Evolutionary conservation across 169 alveolate genomes (phyloP), one percentile per base, ranked within the genome.

Genomic region (Cryptosporidium meleagridis): DNA sequence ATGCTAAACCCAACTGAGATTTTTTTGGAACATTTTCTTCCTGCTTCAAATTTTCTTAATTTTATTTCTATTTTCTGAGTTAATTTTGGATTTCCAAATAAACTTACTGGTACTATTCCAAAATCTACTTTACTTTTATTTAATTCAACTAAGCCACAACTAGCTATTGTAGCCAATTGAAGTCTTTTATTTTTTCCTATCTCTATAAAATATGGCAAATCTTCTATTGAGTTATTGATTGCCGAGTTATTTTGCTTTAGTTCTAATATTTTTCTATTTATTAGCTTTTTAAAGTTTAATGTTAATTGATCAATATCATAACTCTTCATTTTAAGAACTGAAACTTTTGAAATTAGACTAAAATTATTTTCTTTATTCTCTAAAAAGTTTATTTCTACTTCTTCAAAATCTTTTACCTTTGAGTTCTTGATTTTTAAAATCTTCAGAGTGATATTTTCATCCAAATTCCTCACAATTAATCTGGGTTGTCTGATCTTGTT

Each of bases 101-200:
- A 29, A 23, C 69, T 59, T 44, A 45, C 75, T 51, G 89, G 89
- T n/a, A 80, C 59, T 45, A 41, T 80, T 12, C 75, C 89, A 65
- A 80, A 80, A 37, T 80, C 68, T 8, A 80, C 4, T 37, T 62
- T 37, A 2, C 44, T 39, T 29, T 62, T 59, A 7, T n/a, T 29
- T 9, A 80, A 10, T 31, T 80, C 37, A 10, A 80, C 35, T 44
- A 5, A 4, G 14, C 72, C 89, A 44, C 89, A 80, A 35, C 37
- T 75, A 23, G 45, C 48, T n/a, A 52, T 9, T 8, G 45, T 65
- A 7, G 69, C 68, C 9, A 80, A 31, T 26, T 80, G 75, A 3
- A 80, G 39, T 12, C 26, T 58, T 29, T 35, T 59, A 10, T 61
- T 37, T 37, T 65, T 67, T 10, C 41, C 41, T 65, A 37, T 10